A percentile compares a stretch with the other conserved stretches of the same genome.
phyloP scores from a whole-genome alignment of 108 stramenopile genomes.

The Pseudonitzschia multistriata region DNA sequence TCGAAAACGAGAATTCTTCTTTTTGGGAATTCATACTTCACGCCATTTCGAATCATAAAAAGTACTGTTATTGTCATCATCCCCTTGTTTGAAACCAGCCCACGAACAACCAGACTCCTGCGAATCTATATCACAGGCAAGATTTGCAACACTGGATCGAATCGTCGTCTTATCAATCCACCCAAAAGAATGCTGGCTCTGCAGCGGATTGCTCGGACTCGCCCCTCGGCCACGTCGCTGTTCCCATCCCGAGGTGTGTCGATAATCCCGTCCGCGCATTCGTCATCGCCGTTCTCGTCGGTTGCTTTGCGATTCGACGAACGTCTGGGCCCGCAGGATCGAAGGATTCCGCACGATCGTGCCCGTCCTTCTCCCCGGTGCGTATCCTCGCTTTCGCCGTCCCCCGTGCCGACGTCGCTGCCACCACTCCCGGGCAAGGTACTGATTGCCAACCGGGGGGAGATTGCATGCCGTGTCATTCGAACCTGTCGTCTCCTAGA shows the following conservation, averaged over 20 bases:
- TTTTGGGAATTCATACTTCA: no score
- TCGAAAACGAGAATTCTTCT: neutral
- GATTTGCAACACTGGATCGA: neutral
- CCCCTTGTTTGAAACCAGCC: no score
- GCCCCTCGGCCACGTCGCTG: neutral
- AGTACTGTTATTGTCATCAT: no score
- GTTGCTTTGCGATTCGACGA: neutral
- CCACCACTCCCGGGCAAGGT: conserved; percentile 45
- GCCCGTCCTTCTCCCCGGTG: neutral
- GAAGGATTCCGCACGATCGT: neutral
- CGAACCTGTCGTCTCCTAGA: conserved; percentile 72
- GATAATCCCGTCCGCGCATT: neutral
- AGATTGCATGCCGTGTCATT: conserved; percentile 92
- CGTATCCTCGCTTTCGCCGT: neutral
- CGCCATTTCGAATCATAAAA: no score
- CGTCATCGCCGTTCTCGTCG: neutral
- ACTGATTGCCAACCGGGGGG: conserved; percentile 92
- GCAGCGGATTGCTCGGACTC: neutral
- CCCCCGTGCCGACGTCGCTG: neutral
- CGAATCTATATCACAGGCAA: no score
- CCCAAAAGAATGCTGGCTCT: neutral
- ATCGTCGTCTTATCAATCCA: neutral
- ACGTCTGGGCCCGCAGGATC: neutral
- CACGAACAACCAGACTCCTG: no score
- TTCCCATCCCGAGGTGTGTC: neutral